Conservation (phyloP, 2,329 filamentous ascomycete genomes). For the Fusarium illudens region DNA sequence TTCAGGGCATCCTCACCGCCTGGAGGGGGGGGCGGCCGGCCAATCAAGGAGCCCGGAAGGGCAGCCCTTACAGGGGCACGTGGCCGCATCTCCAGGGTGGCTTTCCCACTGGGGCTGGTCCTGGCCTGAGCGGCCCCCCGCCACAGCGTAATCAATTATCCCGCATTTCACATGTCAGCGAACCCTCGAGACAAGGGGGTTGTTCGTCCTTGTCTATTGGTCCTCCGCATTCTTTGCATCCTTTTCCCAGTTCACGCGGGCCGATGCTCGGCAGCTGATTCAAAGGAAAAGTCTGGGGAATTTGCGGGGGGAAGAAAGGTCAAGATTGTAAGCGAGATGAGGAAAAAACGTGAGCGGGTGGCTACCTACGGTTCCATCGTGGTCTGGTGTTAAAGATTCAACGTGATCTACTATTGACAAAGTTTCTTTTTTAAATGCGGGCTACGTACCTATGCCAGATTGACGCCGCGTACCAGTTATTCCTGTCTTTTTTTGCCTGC, state of each 20-base stretch:
- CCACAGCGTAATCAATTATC: constrained; percentile 28
- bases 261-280: constrained; percentile 36
- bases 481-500: background rate
- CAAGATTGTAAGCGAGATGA: background rate
- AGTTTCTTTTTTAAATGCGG: background rate
- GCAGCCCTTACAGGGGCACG: constrained; percentile 22
- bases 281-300: constrained; percentile 31
- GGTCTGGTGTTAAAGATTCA: constrained; percentile 14
- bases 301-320: constrained; percentile 18
- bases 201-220: constrained; percentile 19
- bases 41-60: constrained; percentile 12
- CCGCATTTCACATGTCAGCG: constrained; percentile 31
- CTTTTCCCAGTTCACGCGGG: background rate
- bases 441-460: background rate
- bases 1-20: constrained; percentile 29
- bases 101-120: constrained; percentile 1
- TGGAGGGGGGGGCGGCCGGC: constrained; percentile 6
- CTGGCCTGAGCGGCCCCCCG: background rate
- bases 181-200: background rate
- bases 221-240: constrained; percentile 10
- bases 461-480: background rate
- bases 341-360: background rate
- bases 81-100: constrained; percentile 27
- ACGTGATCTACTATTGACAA: constrained; percentile 2
- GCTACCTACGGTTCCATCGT: background rate